Conservation (phyloP, 768 basidiomycete species). For the Kwoniella newhampshirensis region DNA sequence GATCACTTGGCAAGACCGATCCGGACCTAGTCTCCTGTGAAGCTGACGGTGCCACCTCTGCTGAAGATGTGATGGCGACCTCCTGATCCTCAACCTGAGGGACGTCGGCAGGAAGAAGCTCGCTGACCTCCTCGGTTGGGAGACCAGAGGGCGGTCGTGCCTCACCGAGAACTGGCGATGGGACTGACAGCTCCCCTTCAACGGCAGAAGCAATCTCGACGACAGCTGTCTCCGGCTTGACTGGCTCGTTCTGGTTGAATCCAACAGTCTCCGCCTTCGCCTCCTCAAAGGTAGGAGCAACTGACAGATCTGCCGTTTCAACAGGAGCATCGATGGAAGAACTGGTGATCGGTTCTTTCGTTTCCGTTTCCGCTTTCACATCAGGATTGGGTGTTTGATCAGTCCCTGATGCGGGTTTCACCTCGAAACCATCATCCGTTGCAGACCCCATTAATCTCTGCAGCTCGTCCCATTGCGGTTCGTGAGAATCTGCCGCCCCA, state of each 20-base stretch:
- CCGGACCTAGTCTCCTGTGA: too few species aligned
- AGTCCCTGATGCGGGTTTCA: not conserved
- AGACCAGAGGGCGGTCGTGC: conserved; percentile 15
- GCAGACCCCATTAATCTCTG: conserved; percentile 34
- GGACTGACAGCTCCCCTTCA: conserved; percentile 10
- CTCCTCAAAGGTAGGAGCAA: conserved; percentile 24
- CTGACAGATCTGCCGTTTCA: conserved; percentile 5
- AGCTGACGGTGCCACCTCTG: too few species aligned
- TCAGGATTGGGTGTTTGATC: not conserved
- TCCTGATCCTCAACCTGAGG: conserved; percentile 6
- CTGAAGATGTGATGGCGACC: not conserved
- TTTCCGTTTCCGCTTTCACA: not conserved
- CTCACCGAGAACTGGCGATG: not conserved
- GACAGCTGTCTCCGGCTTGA: conserved; percentile 1
- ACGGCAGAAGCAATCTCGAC: conserved; percentile 11
- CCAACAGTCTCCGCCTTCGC: conserved; percentile 15
- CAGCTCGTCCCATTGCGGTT: conserved; percentile 38
- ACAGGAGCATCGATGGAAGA: too few species aligned
- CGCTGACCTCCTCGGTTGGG: conserved; percentile 28
- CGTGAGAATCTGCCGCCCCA: conserved; percentile 17
- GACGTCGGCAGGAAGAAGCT: conserved; percentile 24
- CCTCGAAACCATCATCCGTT: conserved; percentile 5
- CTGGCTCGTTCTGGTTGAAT: not conserved
- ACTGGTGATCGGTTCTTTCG: not conserved
- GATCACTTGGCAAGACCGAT: too few species aligned